A percentile compares a stretch with the other conserved stretches of the same genome.
Conservation (phyloP, 1,139 yeast species). For the Yamadazyma pseudoaaseri region DNA sequence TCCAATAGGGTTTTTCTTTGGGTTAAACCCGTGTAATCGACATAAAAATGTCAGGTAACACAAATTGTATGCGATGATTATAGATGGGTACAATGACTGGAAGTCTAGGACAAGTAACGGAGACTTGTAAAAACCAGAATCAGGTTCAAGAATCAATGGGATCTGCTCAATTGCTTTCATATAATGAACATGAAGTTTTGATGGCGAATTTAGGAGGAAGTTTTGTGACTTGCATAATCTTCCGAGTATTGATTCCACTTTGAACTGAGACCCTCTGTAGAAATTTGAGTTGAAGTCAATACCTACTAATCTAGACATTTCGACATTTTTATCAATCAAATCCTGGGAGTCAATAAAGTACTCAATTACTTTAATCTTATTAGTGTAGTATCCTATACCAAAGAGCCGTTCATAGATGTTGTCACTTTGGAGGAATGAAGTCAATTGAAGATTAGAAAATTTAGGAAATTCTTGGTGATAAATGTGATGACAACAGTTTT, state of each 20-base stretch:
- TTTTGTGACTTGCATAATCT: constrained; percentile 78
- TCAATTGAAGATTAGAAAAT: constrained; percentile 50
- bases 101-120: constrained; percentile 90
- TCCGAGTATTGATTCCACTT: constrained; percentile 80
- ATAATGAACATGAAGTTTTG: constrained; percentile 74
- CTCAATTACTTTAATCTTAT: constrained; percentile 46
- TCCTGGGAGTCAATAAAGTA: constrained; percentile 62
- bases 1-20: constrained; percentile 36
- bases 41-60: constrained; percentile 90
- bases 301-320: constrained; percentile 83
- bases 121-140: constrained; percentile 77
- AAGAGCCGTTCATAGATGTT: constrained; percentile 26
- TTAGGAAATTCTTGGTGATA: constrained; percentile 69
- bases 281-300: constrained; percentile 86
- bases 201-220: constrained; percentile 72
- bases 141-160: constrained; percentile 92
- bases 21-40: constrained; percentile 49
- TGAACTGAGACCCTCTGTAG: constrained; percentile 89
- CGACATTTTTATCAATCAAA: constrained; percentile 68
- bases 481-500: constrained; percentile 68
- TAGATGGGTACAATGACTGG: constrained; percentile 90
- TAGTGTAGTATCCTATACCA: constrained; percentile 52
- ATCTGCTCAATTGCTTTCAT: constrained; percentile 87
- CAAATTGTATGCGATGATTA: constrained; percentile 87
- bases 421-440: constrained; percentile 44